Conservation (phyloP, 192 early-diverging fungal species). For the Backusella circina region DNA sequence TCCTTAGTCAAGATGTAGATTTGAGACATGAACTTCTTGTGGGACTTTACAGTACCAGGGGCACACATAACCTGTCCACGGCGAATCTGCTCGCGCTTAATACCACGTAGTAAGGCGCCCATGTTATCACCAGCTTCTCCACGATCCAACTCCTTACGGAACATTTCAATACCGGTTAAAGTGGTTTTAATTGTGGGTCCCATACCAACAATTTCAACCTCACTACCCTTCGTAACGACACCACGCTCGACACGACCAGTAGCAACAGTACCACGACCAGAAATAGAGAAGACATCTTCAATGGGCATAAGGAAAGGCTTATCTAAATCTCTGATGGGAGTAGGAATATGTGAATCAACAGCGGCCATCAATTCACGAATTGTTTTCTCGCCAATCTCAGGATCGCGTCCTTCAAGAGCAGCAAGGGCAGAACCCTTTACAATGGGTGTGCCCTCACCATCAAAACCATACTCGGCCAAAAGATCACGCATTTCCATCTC, state of each 20-base stretch:
- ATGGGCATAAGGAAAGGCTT: slow-evolving; percentile 99
- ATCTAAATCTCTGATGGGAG: slow-evolving; percentile 88
- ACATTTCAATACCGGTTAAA: slow-evolving; percentile 97
- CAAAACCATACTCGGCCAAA: slow-evolving; percentile 83
- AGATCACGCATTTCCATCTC: slow-evolving; percentile 99
- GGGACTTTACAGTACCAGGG: slow-evolving; percentile 91
- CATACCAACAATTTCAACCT: slow-evolving; percentile 95
- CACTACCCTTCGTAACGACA: slow-evolving; percentile 84
- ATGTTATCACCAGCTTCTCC: slow-evolving; percentile 98
- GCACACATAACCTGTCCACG: slow-evolving; percentile 91
- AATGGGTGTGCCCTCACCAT: slow-evolving; percentile 88
- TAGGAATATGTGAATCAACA: slow-evolving; percentile 88
- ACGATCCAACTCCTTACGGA: slow-evolving; percentile 97
- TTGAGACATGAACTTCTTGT: slow-evolving; percentile 90
- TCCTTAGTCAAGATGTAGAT: slow-evolving; percentile 95
- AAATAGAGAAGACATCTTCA: slow-evolving; percentile 97
- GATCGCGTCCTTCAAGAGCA: slow-evolving; percentile 86
- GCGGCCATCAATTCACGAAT: slow-evolving; percentile 89
- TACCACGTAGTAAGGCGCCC: slow-evolving; percentile 91
- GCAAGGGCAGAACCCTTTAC: slow-evolving; percentile 91
- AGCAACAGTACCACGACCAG: slow-evolving; percentile 94
- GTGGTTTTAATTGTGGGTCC: slow-evolving; percentile 88
- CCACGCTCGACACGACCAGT: slow-evolving; percentile 96
- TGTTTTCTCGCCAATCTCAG: slow-evolving; percentile 85
- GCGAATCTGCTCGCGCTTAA: slow-evolving; percentile 93